These are phyloP conservation scores for Diplodia corticola DNA, from an alignment of 2,329 filamentous ascomycete species.

Conservation along the genomic window DNA sequence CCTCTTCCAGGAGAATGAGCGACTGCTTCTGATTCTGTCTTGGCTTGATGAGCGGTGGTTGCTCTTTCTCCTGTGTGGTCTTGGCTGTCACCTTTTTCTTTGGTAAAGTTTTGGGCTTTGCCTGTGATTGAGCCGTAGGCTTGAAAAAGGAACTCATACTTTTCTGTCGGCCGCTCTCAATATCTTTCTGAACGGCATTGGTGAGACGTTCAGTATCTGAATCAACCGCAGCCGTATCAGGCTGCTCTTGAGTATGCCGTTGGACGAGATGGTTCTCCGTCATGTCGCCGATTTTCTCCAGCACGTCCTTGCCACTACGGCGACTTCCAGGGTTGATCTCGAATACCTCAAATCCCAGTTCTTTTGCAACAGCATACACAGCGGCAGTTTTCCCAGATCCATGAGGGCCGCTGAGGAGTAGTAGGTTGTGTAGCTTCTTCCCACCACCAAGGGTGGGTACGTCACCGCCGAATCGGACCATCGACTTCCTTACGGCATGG, in stretches of 20 bases:
- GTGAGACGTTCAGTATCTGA: constrained; percentile 41
- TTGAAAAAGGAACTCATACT: constrained; percentile 83
- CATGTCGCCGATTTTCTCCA: constrained; percentile 96
- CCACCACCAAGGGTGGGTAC: constrained; percentile 36
- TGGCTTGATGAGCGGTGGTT: constrained; percentile 39
- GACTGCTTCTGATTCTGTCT: constrained; percentile 76
- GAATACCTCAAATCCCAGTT: constrained; percentile 90
- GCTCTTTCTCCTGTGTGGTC: constrained; percentile 16
- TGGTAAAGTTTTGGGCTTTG: constrained; percentile 22
- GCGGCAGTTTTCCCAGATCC: constrained; percentile 93
- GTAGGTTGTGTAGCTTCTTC: constrained; percentile 66
- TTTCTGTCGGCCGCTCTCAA: constrained; percentile 70
- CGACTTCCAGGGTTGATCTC: constrained; percentile 86
- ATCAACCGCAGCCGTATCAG: constrained; percentile 27
- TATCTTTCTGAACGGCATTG: constrained; percentile 56
- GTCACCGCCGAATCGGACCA: constrained; percentile 34
- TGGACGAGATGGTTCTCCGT: constrained; percentile 89
- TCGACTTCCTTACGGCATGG: constrained; percentile 42
- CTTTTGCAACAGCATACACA: constrained; percentile 87
- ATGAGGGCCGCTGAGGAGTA: constrained; percentile 85
- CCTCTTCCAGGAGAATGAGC: constrained; percentile 89
- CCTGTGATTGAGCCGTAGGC: constrained; percentile 20
- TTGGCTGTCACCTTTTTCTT: neutral
- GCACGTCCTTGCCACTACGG: constrained; percentile 82
- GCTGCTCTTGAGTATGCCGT: constrained; percentile 34